A percentile compares a stretch with the other conserved stretches of the same genome.
Conservation (phyloP, 257 asterid species). For the Capsicum chinense region DNA sequence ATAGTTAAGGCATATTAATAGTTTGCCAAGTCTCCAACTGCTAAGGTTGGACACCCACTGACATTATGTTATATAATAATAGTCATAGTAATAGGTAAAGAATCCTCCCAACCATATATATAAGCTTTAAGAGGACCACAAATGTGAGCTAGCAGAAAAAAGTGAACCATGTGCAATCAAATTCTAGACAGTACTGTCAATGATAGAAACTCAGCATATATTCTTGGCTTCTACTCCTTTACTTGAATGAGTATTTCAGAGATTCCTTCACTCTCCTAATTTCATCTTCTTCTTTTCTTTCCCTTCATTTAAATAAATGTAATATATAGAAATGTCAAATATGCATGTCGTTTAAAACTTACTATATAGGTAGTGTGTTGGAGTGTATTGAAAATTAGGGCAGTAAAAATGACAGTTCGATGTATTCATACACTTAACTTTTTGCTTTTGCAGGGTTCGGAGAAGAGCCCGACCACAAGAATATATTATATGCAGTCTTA, state of each 20-base stretch:
- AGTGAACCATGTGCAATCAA: background rate
- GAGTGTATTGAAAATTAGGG: background rate
- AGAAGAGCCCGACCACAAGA: too few relatives aligned
- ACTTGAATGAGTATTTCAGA: background rate
- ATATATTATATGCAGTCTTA: too few relatives aligned
- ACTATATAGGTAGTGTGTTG: background rate
- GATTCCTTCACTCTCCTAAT: background rate
- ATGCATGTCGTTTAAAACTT: background rate
- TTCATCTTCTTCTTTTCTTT: background rate
- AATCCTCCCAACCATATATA: background rate
- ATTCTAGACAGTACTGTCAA: background rate
- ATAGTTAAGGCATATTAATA: background rate
- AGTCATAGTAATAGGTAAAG: background rate
- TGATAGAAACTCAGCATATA: slow-evolving; percentile 19
- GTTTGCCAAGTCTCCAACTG: background rate
- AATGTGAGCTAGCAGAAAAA: slow-evolving; percentile 3
- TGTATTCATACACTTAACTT: too few relatives aligned
- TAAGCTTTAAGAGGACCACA: slow-evolving; percentile 16
- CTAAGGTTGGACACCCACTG: slow-evolving; percentile 7
- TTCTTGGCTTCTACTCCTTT: slow-evolving; percentile 23
- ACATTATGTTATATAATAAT: background rate
- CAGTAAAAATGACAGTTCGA: too few relatives aligned
- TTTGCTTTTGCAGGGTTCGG: too few relatives aligned
- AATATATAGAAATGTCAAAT: background rate
- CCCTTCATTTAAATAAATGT: background rate